Evolutionary conservation across 352 stramenopile species (phyloP).

Genomic region (Globisporangium sylvaticum): DNA sequence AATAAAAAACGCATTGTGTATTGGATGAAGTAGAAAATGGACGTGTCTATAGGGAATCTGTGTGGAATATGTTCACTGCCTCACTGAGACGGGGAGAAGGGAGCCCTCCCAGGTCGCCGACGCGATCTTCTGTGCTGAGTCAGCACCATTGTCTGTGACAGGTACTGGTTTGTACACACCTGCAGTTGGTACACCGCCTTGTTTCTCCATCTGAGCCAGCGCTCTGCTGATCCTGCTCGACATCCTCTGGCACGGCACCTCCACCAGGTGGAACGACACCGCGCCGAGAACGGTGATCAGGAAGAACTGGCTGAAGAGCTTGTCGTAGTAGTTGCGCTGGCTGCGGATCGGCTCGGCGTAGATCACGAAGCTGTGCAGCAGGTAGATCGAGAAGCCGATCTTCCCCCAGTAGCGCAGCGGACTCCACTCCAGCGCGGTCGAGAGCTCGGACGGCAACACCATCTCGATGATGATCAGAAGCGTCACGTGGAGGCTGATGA

Average conservation of each 20-base stretch:
- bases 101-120: not conserved
- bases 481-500: constrained; percentile 23
- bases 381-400: constrained; percentile 39
- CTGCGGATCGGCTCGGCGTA: constrained; percentile 16
- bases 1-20: not conserved
- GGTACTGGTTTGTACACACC: not conserved
- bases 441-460: constrained; percentile 23
- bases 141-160: not conserved
- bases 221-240: not conserved
- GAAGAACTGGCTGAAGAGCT: constrained; percentile 28
- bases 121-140: not conserved
- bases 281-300: not conserved
- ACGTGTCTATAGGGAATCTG: not conserved
- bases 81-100: not conserved
- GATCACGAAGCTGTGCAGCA: constrained; percentile 45
- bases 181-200: not conserved
- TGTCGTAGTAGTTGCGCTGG: constrained; percentile 26
- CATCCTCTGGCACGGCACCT: not conserved
- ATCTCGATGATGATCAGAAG: constrained; percentile 35
- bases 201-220: not conserved
- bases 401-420: constrained; percentile 30
- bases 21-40: not conserved
- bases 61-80: no score
- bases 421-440: constrained; percentile 28
- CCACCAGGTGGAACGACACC: not conserved